Evolutionary conservation across 768 basidiomycete genomes (phyloP).

Genomic region (Tephrocybe sp.): DNA sequence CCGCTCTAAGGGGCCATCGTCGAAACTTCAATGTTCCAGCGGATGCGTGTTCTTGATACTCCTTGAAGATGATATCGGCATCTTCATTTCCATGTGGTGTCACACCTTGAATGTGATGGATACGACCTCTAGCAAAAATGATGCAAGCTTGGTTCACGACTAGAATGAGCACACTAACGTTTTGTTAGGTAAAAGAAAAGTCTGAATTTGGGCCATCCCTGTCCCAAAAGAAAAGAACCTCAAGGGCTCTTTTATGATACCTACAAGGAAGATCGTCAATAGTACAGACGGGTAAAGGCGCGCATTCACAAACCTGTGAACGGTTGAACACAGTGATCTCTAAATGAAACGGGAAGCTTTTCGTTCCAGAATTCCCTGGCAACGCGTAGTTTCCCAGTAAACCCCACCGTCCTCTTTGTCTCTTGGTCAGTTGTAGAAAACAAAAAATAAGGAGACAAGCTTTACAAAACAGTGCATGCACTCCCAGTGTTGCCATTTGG

Average conservation of each 20-base stretch:
- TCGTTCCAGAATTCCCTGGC: constrained; percentile 37
- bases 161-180: constrained; percentile 33
- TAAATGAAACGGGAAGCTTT: constrained; percentile 27
- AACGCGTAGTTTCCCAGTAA: constrained; percentile 28
- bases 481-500: constrained; percentile 75
- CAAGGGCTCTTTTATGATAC: constrained; percentile 25
- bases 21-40: constrained; percentile 59
- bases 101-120: constrained; percentile 56
- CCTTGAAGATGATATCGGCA: constrained; percentile 58
- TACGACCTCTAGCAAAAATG: constrained; percentile 48
- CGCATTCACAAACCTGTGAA: constrained; percentile 28
- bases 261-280: constrained; percentile 20
- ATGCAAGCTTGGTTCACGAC: background rate
- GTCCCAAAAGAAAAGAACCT: constrained; percentile 21
- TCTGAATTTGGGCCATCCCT: constrained; percentile 33
- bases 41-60: constrained; percentile 68
- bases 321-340: constrained; percentile 29
- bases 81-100: constrained; percentile 37
- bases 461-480: constrained; percentile 61
- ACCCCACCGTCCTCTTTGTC: constrained; percentile 21
- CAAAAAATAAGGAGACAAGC: background rate
- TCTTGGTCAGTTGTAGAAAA: background rate
- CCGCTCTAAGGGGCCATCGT: constrained; percentile 69
- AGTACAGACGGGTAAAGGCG: background rate
- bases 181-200: constrained; percentile 49